Evolutionary conservation across 495 filamentous ascomycete species (phyloP).

Genomic region (Chlorociboria aeruginascens): DNA sequence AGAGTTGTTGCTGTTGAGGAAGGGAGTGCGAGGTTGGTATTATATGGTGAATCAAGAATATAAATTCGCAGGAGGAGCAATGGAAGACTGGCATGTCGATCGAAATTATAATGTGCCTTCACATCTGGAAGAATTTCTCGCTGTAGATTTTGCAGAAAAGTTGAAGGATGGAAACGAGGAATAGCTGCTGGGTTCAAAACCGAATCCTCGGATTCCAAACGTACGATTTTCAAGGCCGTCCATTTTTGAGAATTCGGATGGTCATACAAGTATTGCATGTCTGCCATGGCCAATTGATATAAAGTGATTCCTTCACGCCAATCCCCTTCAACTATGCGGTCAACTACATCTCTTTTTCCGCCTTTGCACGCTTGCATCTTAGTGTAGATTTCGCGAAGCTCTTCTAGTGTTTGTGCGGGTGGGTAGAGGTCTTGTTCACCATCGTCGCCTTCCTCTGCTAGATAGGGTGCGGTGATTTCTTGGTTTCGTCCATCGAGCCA

Average conservation of each 20-base stretch:
- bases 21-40: conserved; percentile 34
- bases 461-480: conserved; percentile 39
- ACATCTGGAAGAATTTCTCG: conserved; percentile 57
- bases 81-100: conserved; percentile 47
- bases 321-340: conserved; percentile 67
- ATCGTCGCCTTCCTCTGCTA: conserved; percentile 29
- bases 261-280: conserved; percentile 67
- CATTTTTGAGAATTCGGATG: conserved; percentile 61
- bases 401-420: conserved; percentile 45
- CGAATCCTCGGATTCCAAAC: conserved; percentile 22
- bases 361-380: conserved; percentile 44
- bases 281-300: conserved; percentile 70
- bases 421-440: conserved; percentile 45
- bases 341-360: conserved; percentile 59
- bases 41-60: conserved; percentile 61
- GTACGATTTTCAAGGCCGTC: conserved; percentile 53
- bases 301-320: conserved; percentile 69
- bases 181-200: conserved; percentile 34
- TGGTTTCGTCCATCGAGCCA: conserved; percentile 61
- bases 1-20: conserved; percentile 28
- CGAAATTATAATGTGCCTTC: conserved; percentile 69
- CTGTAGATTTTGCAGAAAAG: conserved; percentile 64
- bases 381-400: conserved; percentile 51
- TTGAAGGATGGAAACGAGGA: conserved; percentile 64
- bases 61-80: conserved; percentile 65